These are phyloP conservation scores for Agroathelia rolfsii DNA, from an alignment of 1,284 basidiomycete genomes.

Conservation along the genomic window DNA sequence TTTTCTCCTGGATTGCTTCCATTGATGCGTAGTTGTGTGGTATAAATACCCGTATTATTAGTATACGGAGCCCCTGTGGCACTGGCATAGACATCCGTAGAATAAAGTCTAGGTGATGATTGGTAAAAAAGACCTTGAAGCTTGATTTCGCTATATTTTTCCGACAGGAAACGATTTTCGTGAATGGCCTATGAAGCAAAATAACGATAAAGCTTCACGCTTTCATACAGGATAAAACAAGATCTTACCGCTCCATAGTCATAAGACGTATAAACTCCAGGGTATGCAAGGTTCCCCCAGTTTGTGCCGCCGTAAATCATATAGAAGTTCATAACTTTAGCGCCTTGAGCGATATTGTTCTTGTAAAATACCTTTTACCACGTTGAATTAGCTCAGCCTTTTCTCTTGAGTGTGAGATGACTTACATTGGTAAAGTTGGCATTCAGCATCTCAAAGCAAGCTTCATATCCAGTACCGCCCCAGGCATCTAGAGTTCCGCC, in stretches of 20 bases:
- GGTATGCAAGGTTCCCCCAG: constrained; percentile 34
- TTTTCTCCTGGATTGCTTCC: constrained; percentile 21
- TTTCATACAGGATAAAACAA: no score
- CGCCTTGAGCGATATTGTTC: constrained; percentile 32
- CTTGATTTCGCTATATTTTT: constrained; percentile 36
- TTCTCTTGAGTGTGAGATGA: no score
- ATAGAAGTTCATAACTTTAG: constrained; percentile 28
- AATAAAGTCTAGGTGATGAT: constrained; percentile 29
- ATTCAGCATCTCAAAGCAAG: constrained; percentile 32
- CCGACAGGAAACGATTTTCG: constrained; percentile 31
- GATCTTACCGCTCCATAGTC: no score
- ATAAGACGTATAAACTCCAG: constrained; percentile 34
- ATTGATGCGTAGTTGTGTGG: constrained; percentile 27
- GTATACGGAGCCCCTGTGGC: constrained; percentile 24
- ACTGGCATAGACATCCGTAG: no score
- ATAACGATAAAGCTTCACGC: constrained; percentile 5
- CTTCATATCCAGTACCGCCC: constrained; percentile 29
- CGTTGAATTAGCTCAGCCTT: no score
- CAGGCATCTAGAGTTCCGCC: constrained; percentile 25
- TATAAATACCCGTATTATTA: constrained; percentile 21
- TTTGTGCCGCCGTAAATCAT: constrained; percentile 38
- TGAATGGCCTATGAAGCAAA: constrained; percentile 24
- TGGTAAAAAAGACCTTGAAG: constrained; percentile 34
- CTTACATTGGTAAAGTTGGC: constrained; percentile 34
- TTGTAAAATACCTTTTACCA: no score